Conservation (phyloP, 2,329 filamentous ascomycete genomes). For the Fusarium aywerte region DNA sequence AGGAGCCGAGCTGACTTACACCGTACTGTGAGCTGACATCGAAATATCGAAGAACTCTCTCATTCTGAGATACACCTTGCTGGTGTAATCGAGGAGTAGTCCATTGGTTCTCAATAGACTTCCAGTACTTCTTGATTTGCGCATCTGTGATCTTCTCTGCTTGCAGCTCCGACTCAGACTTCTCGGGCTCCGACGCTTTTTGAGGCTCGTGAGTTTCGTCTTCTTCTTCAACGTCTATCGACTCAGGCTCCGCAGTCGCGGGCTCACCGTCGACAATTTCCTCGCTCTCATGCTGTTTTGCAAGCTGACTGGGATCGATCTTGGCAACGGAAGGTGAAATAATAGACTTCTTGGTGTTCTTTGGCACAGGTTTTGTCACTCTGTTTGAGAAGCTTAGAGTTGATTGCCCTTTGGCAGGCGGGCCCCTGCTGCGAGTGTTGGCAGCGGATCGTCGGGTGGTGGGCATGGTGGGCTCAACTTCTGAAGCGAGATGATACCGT, state of each 20-base stretch:
- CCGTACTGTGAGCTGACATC: slow-evolving; percentile 93
- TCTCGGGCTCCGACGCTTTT: slow-evolving; percentile 50
- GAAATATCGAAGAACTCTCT: slow-evolving; percentile 92
- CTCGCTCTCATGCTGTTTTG: slow-evolving; percentile 33
- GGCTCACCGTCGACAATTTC: slow-evolving; percentile 33
- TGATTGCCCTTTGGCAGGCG: slow-evolving; percentile 60
- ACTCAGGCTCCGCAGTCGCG: slow-evolving; percentile 26
- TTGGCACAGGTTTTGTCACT: slow-evolving; percentile 65
- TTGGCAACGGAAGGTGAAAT: slow-evolving; percentile 51
- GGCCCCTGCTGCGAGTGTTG: slow-evolving; percentile 50
- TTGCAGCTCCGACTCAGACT: slow-evolving; percentile 62
- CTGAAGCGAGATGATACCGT: slow-evolving; percentile 3
- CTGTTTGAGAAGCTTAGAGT: slow-evolving; percentile 66
- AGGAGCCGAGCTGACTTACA: slow-evolving; percentile 67
- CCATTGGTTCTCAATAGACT: slow-evolving; percentile 73
- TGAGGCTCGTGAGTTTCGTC: slow-evolving; percentile 40
- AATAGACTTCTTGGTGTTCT: slow-evolving; percentile 59
- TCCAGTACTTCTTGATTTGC: slow-evolving; percentile 84
- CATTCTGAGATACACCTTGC: slow-evolving; percentile 73
- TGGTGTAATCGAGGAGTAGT: slow-evolving; percentile 81
- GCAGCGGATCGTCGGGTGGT: slow-evolving; percentile 61
- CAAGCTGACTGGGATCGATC: slow-evolving; percentile 46
- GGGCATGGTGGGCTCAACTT: slow-evolving; percentile 56
- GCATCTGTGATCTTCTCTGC: slow-evolving; percentile 74
- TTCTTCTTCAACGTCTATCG: slow-evolving; percentile 38